Conservation (phyloP, 352 stramenopile species). For the Phytophthora hibernalis region DNA sequence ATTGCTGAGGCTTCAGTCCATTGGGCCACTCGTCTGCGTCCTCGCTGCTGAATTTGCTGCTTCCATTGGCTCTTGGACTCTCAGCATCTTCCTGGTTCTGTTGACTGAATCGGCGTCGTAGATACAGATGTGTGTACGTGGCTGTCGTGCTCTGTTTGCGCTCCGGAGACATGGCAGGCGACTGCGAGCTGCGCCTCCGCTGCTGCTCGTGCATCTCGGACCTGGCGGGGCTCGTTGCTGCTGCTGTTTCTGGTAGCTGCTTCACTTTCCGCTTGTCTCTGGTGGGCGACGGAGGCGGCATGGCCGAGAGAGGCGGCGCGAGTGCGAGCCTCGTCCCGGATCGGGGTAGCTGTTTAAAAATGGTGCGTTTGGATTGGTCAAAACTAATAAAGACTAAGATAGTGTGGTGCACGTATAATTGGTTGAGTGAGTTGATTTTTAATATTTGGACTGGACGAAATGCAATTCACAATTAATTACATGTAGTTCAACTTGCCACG, state of each 20-base stretch:
- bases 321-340: conserved; percentile 27
- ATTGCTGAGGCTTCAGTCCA: neutral
- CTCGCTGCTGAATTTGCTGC: conserved; percentile 5
- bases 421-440: too few species aligned
- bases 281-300: too few species aligned
- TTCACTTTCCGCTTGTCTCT: conserved; percentile 37
- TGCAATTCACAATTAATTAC: neutral
- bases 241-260: conserved; percentile 24
- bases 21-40: conserved; percentile 6
- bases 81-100: neutral
- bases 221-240: conserved; percentile 14
- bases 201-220: neutral
- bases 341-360: too few species aligned
- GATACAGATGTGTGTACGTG: conserved; percentile 27
- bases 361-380: too few species aligned
- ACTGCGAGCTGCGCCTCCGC: conserved; percentile 7
- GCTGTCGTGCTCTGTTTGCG: conserved; percentile 5
- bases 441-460: neutral
- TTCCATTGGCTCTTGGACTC: conserved; percentile 5
- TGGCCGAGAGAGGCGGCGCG: conserved; percentile 13
- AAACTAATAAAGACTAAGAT: too few species aligned
- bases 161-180: conserved; percentile 3
- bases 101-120: conserved; percentile 11
- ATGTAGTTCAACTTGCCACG: neutral
- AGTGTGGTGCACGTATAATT: neutral